A percentile compares a stretch with the other conserved stretches of the same genome.
Conservation (phyloP, 1,284 basidiomycete species). For the Phellopilus nigrolimitatus region DNA sequence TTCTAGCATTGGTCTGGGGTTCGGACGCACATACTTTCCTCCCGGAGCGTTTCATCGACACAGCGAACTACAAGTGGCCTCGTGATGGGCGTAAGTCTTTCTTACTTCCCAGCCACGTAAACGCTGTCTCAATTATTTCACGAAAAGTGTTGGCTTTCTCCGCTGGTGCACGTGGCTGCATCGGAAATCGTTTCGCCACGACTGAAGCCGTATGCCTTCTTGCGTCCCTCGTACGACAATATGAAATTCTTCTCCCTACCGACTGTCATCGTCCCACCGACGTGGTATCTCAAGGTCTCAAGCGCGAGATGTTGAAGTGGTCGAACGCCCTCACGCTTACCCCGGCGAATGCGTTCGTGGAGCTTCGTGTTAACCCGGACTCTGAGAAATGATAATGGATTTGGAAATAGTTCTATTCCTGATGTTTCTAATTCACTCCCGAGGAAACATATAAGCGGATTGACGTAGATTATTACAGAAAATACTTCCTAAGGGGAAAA, state of each 20-base stretch:
- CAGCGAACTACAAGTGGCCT: constrained; percentile 34
- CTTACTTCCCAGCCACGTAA: not conserved
- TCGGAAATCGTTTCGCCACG: constrained; percentile 38
- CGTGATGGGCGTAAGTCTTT: constrained; percentile 29
- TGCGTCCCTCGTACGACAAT: constrained; percentile 31
- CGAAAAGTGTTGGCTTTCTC: constrained; percentile 38
- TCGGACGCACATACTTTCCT: constrained; percentile 37
- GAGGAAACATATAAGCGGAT: too few species aligned
- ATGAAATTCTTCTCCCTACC: constrained; percentile 29
- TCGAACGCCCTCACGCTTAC: constrained; percentile 29
- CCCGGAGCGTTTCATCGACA: constrained; percentile 45
- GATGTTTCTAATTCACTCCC: too few species aligned
- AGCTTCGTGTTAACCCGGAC: too few species aligned
- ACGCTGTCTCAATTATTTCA: not conserved
- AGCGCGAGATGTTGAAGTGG: constrained; percentile 29
- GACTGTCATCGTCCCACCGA: constrained; percentile 5
- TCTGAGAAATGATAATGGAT: too few species aligned
- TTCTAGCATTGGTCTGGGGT: constrained; percentile 39
- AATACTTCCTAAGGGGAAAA: too few species aligned
- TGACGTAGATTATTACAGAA: too few species aligned
- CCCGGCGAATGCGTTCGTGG: constrained; percentile 27
- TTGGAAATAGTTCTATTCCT: too few species aligned
- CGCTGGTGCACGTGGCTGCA: constrained; percentile 38
- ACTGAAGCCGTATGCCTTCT: constrained; percentile 35
- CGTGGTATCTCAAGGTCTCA: constrained; percentile 27